phyloP scores from a whole-genome alignment of 352 stramenopile genomes.

The Globisporangium rhizosaccharum region DNA sequence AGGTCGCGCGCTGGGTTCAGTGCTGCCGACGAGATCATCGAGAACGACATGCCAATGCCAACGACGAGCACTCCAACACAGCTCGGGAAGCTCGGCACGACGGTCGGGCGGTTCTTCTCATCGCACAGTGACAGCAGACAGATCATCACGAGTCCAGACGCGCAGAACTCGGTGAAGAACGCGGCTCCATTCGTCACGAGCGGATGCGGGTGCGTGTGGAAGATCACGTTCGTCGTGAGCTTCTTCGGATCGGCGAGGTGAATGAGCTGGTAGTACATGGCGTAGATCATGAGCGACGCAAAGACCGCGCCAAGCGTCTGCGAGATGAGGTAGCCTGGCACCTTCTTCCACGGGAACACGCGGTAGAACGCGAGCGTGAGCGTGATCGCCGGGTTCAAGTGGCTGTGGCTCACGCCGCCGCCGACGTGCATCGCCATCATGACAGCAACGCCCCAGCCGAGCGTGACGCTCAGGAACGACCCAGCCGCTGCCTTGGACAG shows the following conservation, averaged over 20 bases:
- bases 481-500: constrained; percentile 14
- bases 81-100: constrained; percentile 18
- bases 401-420: constrained; percentile 30
- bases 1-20: constrained; percentile 39
- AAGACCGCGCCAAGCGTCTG: constrained; percentile 22
- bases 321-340: constrained; percentile 20
- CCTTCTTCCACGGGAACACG: constrained; percentile 19
- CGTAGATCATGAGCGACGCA: constrained; percentile 25
- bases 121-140: constrained; percentile 23
- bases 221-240: constrained; percentile 16
- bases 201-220: constrained; percentile 26
- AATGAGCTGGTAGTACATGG: constrained; percentile 26
- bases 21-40: constrained; percentile 20
- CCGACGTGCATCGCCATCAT: constrained; percentile 32
- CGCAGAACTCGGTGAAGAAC: constrained; percentile 26
- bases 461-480: constrained; percentile 21
- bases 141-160: constrained; percentile 20
- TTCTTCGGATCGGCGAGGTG: constrained; percentile 17
- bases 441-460: constrained; percentile 37
- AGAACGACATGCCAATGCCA: constrained; percentile 29
- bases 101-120: constrained; percentile 25
- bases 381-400: constrained; percentile 38
- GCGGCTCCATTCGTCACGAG: constrained; percentile 17
- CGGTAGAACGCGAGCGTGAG: constrained; percentile 20
- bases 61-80: constrained; percentile 20